phyloP scores from a whole-genome alignment of 805 yeast genomes.

The Pichia occidentalis region DNA sequence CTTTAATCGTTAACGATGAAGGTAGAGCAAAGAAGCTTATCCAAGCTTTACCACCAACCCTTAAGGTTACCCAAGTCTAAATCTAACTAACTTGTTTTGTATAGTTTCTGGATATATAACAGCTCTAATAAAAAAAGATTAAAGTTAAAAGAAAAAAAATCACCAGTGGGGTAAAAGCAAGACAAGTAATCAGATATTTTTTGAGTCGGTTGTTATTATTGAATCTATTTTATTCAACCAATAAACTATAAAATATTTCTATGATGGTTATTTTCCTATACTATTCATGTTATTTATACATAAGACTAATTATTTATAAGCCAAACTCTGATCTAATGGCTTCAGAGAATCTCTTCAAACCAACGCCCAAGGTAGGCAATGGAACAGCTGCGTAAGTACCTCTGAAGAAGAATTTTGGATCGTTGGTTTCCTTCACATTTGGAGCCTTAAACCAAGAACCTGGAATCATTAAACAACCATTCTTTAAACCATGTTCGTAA shows the following conservation, averaged over 20 bases:
- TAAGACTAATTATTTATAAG: constrained; percentile 18
- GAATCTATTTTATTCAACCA: too few species aligned
- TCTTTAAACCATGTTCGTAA: constrained; percentile 52
- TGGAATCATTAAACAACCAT: constrained; percentile 70
- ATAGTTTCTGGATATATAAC: constrained; percentile 11
- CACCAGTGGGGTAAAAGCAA: neutral
- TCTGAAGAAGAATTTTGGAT: constrained; percentile 62
- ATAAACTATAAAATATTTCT: too few species aligned
- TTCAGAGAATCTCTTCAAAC: constrained; percentile 61
- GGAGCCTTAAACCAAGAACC: constrained; percentile 76
- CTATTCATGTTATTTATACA: neutral
- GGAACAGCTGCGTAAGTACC: constrained; percentile 87
- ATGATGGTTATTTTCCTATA: too few species aligned
- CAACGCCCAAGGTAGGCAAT: constrained; percentile 51
- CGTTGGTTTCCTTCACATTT: constrained; percentile 35
- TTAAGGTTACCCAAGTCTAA: constrained; percentile 50
- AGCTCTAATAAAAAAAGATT: constrained; percentile 6
- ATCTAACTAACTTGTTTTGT: constrained; percentile 11
- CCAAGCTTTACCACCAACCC: constrained; percentile 94
- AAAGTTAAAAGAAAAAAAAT: neutral
- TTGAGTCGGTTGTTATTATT: too few species aligned
- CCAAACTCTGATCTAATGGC: constrained; percentile 54
- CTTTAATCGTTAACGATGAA: constrained; percentile 90
- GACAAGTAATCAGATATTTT: too few species aligned
- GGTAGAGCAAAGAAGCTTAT: constrained; percentile 96